phyloP scores from a whole-genome alignment of 2,329 filamentous ascomycete genomes.

The Magnaporthiopsis incrustans region DNA sequence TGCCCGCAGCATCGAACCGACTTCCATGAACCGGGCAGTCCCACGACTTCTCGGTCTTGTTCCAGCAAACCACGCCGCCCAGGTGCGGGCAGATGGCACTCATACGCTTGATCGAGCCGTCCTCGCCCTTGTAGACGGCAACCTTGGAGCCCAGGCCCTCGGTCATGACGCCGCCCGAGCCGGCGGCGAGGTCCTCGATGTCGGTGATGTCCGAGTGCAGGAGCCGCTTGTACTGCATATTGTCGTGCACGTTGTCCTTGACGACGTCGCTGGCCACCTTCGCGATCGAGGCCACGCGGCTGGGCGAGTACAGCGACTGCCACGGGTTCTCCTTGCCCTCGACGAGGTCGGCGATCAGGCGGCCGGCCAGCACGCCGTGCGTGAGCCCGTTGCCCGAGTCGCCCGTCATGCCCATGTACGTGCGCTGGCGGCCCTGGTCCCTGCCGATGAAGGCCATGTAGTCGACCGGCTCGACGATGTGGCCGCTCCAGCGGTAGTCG shows the following conservation, averaged over 20 bases:
- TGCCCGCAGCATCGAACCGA: constrained; percentile 27
- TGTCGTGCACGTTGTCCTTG: constrained; percentile 45
- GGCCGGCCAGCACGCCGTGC: constrained; percentile 21
- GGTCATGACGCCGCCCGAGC: constrained; percentile 45
- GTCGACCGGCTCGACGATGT: too few relatives aligned
- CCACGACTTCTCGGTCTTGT: constrained; percentile 41
- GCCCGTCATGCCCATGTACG: too few relatives aligned
- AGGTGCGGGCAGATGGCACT: constrained; percentile 49
- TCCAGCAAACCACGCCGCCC: constrained; percentile 50
- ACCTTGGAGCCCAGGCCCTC: constrained; percentile 34
- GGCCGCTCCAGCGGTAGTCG: too few relatives aligned
- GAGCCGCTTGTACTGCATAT: constrained; percentile 47
- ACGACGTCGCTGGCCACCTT: constrained; percentile 38
- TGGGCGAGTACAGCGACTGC: constrained; percentile 41
- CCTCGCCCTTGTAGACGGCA: constrained; percentile 48
- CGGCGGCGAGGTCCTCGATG: constrained; percentile 43
- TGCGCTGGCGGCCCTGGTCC: too few relatives aligned
- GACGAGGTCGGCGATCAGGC: constrained; percentile 46
- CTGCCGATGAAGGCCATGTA: too few relatives aligned
- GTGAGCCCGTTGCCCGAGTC: too few relatives aligned
- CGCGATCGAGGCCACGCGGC: constrained; percentile 33
- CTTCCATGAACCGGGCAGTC: constrained; percentile 44
- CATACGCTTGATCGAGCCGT: constrained; percentile 39
- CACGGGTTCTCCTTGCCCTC: constrained; percentile 39
- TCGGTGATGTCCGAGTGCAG: constrained; percentile 45